Conservation (phyloP, 2,329 filamentous ascomycete genomes). For the Pyrenophora graminea region DNA sequence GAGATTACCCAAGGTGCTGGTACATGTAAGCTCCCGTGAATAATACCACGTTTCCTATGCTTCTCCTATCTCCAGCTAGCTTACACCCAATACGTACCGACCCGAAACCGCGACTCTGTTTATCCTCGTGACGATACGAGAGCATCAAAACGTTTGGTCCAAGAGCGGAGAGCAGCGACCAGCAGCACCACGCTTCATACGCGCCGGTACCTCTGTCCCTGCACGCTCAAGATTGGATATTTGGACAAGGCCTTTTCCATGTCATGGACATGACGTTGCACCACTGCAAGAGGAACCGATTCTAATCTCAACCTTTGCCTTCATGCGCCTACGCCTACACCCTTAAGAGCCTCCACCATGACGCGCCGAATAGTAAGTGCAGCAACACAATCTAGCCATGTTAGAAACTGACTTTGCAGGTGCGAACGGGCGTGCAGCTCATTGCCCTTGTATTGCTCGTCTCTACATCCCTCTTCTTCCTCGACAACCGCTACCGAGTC, state of each 20-base stretch:
- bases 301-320: slow-evolving; percentile 11
- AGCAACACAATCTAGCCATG: neutral
- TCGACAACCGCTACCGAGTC: slow-evolving; percentile 87
- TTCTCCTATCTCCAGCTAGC: too few species aligned
- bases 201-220: slow-evolving; percentile 11
- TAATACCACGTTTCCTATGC: too few species aligned
- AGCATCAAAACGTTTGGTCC: slow-evolving; percentile 11
- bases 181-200: slow-evolving; percentile 9
- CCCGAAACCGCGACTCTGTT: neutral
- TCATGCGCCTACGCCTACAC: slow-evolving; percentile 17
- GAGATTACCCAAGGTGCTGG: too few species aligned
- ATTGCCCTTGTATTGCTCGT: slow-evolving; percentile 64
- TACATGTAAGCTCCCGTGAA: too few species aligned
- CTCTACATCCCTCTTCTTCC: slow-evolving; percentile 74
- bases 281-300: slow-evolving; percentile 5
- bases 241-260: slow-evolving; percentile 1
- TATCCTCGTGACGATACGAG: slow-evolving; percentile 18
- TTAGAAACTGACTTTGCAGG: slow-evolving; percentile 38
- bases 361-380: slow-evolving; percentile 46
- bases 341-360: slow-evolving; percentile 36
- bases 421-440: slow-evolving; percentile 74
- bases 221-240: neutral
- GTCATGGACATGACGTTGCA: slow-evolving; percentile 18
- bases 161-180: slow-evolving; percentile 30
- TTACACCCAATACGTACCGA: neutral